Evolutionary conservation across 2,329 filamentous ascomycete genomes (phyloP).

Genomic region (Aspergillus piperis): DNA sequence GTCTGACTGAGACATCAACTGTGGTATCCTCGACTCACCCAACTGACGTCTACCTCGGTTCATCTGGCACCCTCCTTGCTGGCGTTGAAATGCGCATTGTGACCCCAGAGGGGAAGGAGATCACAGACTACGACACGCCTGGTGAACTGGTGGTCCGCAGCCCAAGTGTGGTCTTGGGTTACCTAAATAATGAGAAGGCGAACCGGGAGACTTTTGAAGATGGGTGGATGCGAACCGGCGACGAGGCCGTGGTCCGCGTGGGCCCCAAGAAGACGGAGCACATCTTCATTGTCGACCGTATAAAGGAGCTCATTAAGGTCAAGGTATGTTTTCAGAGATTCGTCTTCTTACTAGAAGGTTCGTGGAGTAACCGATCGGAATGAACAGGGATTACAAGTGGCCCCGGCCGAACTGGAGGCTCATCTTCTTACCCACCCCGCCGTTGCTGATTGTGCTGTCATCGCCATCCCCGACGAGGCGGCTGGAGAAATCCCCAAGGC

Average conservation of each 20-base stretch:
- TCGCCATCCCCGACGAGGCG: conserved; percentile 66
- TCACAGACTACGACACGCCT: conserved; percentile 69
- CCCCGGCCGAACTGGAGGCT: conserved; percentile 79
- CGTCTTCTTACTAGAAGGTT: neutral
- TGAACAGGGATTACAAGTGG: conserved; percentile 73
- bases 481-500: conserved; percentile 66
- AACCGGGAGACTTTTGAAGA: conserved; percentile 79
- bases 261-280: conserved; percentile 72
- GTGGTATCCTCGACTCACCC: conserved; percentile 61
- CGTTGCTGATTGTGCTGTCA: conserved; percentile 78
- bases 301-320: conserved; percentile 77
- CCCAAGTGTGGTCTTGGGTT: conserved; percentile 77
- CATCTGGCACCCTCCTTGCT: conserved; percentile 70
- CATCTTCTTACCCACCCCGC: conserved; percentile 72
- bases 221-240: conserved; percentile 81
- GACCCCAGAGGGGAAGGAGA: conserved; percentile 67
- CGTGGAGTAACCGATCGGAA: neutral
- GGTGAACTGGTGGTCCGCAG: conserved; percentile 80
- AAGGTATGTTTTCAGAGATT: conserved; percentile 56
- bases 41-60: conserved; percentile 69
- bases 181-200: conserved; percentile 82
- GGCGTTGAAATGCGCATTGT: conserved; percentile 67
- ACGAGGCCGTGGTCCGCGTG: conserved; percentile 72
- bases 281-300: conserved; percentile 79
- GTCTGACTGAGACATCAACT: conserved; percentile 75